These are phyloP conservation scores for Neoascochyta sp. DNA, from an alignment of 2,329 filamentous ascomycete genomes.

Conservation along the genomic window DNA sequence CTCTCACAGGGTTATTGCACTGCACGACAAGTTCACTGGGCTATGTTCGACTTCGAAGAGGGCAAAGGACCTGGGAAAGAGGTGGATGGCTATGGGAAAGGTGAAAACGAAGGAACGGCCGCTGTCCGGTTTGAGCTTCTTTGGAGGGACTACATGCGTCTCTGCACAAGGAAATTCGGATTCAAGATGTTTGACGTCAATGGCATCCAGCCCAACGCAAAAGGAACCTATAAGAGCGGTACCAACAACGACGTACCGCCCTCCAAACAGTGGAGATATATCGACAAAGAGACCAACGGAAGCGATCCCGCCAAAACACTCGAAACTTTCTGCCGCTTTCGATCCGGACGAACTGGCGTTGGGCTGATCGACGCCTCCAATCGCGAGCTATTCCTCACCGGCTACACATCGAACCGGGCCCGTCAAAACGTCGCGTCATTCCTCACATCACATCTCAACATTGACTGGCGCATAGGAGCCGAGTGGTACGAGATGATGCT, in stretches of 20 bases:
- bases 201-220: slow-evolving; percentile 55
- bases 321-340: slow-evolving; percentile 55
- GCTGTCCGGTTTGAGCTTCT: slow-evolving; percentile 69
- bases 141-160: slow-evolving; percentile 75
- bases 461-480: slow-evolving; percentile 77
- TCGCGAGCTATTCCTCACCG: slow-evolving; percentile 69
- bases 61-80: slow-evolving; percentile 43
- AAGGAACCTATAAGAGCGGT: slow-evolving; percentile 9
- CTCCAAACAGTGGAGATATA: slow-evolving; percentile 34
- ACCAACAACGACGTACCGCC: slow-evolving; percentile 37
- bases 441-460: slow-evolving; percentile 65
- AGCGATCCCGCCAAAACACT: slow-evolving; percentile 44
- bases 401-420: slow-evolving; percentile 73
- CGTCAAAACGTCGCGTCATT: slow-evolving; percentile 75
- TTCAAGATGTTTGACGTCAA: slow-evolving; percentile 59
- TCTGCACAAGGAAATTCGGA: slow-evolving; percentile 69
- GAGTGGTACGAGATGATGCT: slow-evolving; percentile 78
- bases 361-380: slow-evolving; percentile 75
- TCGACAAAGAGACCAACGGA: slow-evolving; percentile 32
- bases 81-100: slow-evolving; percentile 58
- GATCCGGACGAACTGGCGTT: slow-evolving; percentile 65
- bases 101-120: slow-evolving; percentile 68
- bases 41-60: slow-evolving; percentile 66
- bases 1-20: slow-evolving; percentile 70
- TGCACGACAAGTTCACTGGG: slow-evolving; percentile 67